Evolutionary conservation across 1,139 yeast species (phyloP).

Genomic region (Blastobotrys elegans): DNA sequence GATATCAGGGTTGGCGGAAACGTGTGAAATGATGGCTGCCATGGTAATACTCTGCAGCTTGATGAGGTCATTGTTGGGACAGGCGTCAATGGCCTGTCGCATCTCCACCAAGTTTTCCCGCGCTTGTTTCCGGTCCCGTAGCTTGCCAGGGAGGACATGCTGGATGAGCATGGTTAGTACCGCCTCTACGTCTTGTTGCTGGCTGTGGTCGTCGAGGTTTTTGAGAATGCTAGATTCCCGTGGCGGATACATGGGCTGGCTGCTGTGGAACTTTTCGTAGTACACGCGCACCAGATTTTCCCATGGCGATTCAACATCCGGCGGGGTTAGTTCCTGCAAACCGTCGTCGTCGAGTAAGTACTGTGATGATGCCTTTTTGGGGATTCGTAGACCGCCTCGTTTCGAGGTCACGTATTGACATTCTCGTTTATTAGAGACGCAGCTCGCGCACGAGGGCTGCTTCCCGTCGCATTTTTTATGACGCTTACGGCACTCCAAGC

Average conservation of each 20-base stretch:
- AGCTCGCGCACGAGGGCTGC: conserved; percentile 7
- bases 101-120: not conserved
- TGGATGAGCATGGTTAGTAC: not conserved
- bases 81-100: not conserved
- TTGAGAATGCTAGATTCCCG: conserved; percentile 4
- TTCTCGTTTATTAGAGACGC: conserved; percentile 2
- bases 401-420: conserved; percentile 9
- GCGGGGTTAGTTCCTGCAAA: conserved; percentile 4
- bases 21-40: conserved; percentile 5
- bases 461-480: conserved; percentile 13
- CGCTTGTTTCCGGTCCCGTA: not conserved
- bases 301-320: conserved; percentile 7
- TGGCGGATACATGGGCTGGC: conserved; percentile 8
- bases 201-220: not conserved
- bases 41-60: conserved; percentile 7
- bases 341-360: not conserved
- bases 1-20: not conserved
- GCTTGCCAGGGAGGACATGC: not conserved
- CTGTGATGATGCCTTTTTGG: conserved; percentile 1
- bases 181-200: conserved; percentile 4
- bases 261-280: conserved; percentile 8
- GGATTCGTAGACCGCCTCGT: conserved; percentile 12
- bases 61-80: conserved; percentile 5
- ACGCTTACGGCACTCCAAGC: conserved; percentile 12
- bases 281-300: conserved; percentile 5